Percentiles rank a stretch among this genome's conserved stretches.
Conservation (phyloP, 140 eudicot species). For the Anethum foeniculum region DNA sequence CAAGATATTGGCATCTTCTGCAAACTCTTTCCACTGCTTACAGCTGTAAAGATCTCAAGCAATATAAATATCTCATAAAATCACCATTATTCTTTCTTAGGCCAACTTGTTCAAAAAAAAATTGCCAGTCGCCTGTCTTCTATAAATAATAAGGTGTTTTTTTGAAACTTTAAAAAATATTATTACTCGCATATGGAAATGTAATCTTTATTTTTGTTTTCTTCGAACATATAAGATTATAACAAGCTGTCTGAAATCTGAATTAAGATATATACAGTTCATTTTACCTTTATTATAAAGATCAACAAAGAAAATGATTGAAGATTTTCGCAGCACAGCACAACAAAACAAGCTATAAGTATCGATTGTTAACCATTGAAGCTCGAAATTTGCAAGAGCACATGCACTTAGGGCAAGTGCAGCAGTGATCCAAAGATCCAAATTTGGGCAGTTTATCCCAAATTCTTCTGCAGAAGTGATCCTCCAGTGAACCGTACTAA, state of each 20-base stretch:
- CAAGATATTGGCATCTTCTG: neutral
- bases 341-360: conserved; percentile 10
- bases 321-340: neutral
- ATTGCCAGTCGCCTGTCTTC: neutral
- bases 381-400: neutral
- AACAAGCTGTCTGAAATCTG: neutral
- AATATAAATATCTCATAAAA: neutral
- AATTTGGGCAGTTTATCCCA: too few relatives aligned
- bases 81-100: neutral
- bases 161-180: neutral
- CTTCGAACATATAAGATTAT: neutral
- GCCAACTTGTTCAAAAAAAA: neutral
- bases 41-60: neutral
- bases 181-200: neutral
- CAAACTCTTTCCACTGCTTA: neutral
- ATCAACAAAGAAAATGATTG: neutral
- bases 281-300: neutral
- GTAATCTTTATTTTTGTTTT: neutral
- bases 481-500: too few relatives aligned
- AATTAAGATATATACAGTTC: neutral
- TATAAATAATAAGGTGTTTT: neutral
- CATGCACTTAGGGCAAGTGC: too few relatives aligned
- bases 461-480: too few relatives aligned
- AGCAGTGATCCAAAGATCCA: too few relatives aligned
- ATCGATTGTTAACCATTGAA: neutral